Evolutionary conservation across 805 yeast genomes (phyloP).

Genomic region (Spencermartinsiella europaea): DNA sequence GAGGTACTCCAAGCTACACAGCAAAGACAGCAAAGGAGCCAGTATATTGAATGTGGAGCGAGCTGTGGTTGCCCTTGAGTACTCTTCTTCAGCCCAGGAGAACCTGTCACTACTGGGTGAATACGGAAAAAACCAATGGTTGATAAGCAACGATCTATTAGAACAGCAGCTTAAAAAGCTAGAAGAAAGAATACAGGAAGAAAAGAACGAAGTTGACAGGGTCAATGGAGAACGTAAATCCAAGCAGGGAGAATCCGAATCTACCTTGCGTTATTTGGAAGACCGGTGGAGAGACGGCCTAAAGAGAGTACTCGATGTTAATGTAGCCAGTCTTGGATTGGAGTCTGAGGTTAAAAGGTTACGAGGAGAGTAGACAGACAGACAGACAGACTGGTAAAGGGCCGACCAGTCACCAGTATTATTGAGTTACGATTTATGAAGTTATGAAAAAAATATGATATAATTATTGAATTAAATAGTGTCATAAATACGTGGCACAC

Average conservation of each 20-base stretch:
- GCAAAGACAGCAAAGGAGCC: neutral
- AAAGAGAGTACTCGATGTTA: constrained; percentile 18
- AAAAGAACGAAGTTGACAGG: constrained; percentile 10
- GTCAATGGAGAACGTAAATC: constrained; percentile 18
- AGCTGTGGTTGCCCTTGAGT: constrained; percentile 25
- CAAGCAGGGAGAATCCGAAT: constrained; percentile 16
- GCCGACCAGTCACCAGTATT: no score
- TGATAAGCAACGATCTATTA: constrained; percentile 26
- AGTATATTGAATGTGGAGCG: constrained; percentile 10
- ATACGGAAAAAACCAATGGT: constrained; percentile 31
- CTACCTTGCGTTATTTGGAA: constrained; percentile 21
- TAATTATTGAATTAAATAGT: no score
- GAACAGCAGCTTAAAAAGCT: constrained; percentile 22
- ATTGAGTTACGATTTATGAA: no score
- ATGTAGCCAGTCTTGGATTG: constrained; percentile 16
- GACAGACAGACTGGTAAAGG: no score
- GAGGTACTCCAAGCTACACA: constrained; percentile 23
- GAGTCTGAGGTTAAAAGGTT: constrained; percentile 10
- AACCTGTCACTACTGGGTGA: constrained; percentile 24
- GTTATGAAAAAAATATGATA: no score
- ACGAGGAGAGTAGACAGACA: constrained; percentile 10
- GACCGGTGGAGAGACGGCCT: constrained; percentile 20
- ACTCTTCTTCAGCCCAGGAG: constrained; percentile 25
- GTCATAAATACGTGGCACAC: no score
- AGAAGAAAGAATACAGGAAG: constrained; percentile 19